These are phyloP conservation scores for Penicillium sp. DNA, from an alignment of 2,329 filamentous ascomycete species.

Conservation along the genomic window DNA sequence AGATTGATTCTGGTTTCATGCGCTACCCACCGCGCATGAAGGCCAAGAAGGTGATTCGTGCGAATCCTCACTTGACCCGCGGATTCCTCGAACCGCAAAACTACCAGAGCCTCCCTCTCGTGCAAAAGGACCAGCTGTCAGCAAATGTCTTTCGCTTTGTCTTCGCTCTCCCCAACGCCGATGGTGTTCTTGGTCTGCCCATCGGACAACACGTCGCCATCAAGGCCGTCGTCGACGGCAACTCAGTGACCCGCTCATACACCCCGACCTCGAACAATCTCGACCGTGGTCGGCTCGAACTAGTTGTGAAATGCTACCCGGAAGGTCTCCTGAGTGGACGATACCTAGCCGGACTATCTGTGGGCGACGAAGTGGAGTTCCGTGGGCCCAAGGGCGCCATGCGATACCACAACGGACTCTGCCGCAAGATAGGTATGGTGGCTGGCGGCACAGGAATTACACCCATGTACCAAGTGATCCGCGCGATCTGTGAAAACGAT, in stretches of 20 bases:
- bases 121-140: constrained; percentile 24
- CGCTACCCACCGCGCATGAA: constrained; percentile 43
- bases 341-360: constrained; percentile 23
- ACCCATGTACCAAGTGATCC: constrained; percentile 63
- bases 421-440: constrained; percentile 39
- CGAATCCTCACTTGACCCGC: constrained; percentile 37
- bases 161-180: constrained; percentile 50
- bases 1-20: constrained; percentile 28
- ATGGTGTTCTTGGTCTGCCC: constrained; percentile 54
- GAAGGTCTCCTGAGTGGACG: constrained; percentile 9
- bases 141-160: constrained; percentile 44
- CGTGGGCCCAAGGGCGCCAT: constrained; percentile 41
- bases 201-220: constrained; percentile 60
- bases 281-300: constrained; percentile 34
- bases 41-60: constrained; percentile 29
- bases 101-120: constrained; percentile 51
- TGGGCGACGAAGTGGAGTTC: constrained; percentile 36
- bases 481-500: constrained; percentile 62
- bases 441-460: constrained; percentile 45
- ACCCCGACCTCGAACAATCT: constrained; percentile 46
- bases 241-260: constrained; percentile 54
- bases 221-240: constrained; percentile 48
- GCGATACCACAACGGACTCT: constrained; percentile 29
- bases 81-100: constrained; percentile 47
- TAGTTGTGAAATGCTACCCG: constrained; percentile 32